These are phyloP conservation scores for Stagonosporopsis tanaceti DNA, from an alignment of 2,329 filamentous ascomycete genomes.

Conservation along the genomic window DNA sequence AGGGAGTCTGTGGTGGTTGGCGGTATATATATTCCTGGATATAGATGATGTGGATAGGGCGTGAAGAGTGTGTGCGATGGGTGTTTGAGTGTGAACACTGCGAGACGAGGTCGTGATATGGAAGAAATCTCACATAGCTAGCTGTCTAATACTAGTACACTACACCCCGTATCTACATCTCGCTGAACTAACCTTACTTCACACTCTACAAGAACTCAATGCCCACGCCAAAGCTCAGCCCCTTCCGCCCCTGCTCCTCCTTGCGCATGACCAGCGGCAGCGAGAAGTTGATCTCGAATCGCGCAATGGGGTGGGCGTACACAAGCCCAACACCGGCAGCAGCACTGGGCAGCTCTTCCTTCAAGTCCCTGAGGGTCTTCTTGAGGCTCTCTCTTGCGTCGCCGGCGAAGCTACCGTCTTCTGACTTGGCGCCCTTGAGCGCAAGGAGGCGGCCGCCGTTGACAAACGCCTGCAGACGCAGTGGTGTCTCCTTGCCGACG, in stretches of 20 bases:
- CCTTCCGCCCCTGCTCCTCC: slow-evolving; percentile 89
- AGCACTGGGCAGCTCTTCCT: slow-evolving; percentile 79
- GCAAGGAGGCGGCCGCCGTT: slow-evolving; percentile 88
- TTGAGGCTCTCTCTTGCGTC: slow-evolving; percentile 52
- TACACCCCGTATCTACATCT: not conserved
- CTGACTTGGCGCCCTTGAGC: slow-evolving; percentile 61
- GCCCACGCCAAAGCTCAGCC: slow-evolving; percentile 92
- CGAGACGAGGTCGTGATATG: not conserved
- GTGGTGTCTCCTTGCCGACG: slow-evolving; percentile 80
- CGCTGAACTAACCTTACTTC: not conserved
- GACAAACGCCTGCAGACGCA: slow-evolving; percentile 88
- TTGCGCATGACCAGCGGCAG: slow-evolving; percentile 81
- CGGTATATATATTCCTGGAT: no score
- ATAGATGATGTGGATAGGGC: no score
- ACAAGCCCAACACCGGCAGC: slow-evolving; percentile 90
- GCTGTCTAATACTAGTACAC: slow-evolving; percentile 21
- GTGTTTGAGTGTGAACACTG: not conserved
- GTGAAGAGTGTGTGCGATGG: not conserved
- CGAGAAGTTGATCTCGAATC: slow-evolving; percentile 96
- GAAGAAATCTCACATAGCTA: slow-evolving; percentile 8
- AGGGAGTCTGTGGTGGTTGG: no score
- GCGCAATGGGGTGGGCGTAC: slow-evolving; percentile 90
- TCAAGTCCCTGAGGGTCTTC: slow-evolving; percentile 63
- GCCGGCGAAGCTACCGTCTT: slow-evolving; percentile 53
- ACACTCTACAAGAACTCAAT: slow-evolving; percentile 83